Evolutionary conservation across 164 flowering plant species (phyloP).

Genomic region (Umbellularia californica): DNA sequence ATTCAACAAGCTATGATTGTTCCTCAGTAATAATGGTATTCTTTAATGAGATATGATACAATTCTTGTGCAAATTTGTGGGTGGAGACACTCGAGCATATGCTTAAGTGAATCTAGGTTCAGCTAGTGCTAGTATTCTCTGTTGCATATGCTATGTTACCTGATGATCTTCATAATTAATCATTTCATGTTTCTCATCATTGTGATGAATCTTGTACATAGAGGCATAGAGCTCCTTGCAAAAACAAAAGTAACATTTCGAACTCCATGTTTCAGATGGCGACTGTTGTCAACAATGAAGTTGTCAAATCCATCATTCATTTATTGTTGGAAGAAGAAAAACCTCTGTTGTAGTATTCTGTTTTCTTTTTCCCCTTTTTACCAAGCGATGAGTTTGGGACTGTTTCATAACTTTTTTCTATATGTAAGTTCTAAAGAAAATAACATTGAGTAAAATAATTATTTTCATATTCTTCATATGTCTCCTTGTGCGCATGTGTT

Average conservation of each 20-base stretch:
- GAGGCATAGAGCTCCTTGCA: background rate
- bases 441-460: too few relatives aligned
- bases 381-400: background rate
- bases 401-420: too few relatives aligned
- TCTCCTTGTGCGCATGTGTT: too few relatives aligned
- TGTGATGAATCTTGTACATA: background rate
- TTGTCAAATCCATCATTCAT: slow-evolving; percentile 66
- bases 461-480: too few relatives aligned
- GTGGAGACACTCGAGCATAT: background rate
- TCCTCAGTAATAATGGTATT: background rate
- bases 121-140: background rate
- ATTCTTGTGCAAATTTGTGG: background rate
- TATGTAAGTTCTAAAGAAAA: too few relatives aligned
- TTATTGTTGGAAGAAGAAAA: slow-evolving; percentile 72
- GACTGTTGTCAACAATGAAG: slow-evolving; percentile 47
- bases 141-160: background rate
- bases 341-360: slow-evolving; percentile 14
- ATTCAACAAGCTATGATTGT: background rate
- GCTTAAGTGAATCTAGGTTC: background rate
- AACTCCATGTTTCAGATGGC: slow-evolving; percentile 35
- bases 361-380: background rate
- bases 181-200: background rate
- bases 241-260: background rate
- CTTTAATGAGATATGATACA: background rate
- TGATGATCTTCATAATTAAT: background rate